Conservation (phyloP, 495 filamentous ascomycete genomes). For the Neurospora discreta region DNA sequence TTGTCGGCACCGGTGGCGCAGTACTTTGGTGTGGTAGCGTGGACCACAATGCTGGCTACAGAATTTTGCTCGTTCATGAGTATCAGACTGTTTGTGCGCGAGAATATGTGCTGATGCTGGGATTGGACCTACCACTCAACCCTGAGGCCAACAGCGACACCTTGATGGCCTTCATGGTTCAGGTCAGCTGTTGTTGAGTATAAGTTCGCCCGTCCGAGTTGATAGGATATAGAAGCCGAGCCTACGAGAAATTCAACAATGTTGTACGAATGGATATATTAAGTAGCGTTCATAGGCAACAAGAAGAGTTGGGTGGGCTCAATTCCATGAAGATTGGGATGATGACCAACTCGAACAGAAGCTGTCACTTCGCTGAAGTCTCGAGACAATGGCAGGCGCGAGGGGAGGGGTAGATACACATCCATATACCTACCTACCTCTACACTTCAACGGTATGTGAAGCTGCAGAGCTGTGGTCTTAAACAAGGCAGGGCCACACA, state of each 20-base stretch:
- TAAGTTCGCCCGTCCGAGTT: background rate
- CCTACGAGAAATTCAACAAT: background rate
- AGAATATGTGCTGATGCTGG: background rate
- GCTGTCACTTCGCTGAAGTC: background rate
- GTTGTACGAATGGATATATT: background rate
- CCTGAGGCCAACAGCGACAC: conserved; percentile 4
- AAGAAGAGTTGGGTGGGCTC: background rate
- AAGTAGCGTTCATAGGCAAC: background rate
- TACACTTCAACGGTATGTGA: background rate
- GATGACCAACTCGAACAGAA: background rate
- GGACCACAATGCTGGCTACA: background rate
- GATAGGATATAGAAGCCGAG: background rate
- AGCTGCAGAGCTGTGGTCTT: background rate
- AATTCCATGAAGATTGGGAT: background rate
- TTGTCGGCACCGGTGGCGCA: conserved; percentile 16
- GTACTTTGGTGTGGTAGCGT: conserved; percentile 8
- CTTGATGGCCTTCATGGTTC: conserved; percentile 4
- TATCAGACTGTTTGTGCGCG: background rate
- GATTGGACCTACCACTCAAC: conserved; percentile 9
- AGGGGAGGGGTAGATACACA: background rate
- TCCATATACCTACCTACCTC: background rate
- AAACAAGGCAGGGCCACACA: background rate
- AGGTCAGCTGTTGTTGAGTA: background rate
- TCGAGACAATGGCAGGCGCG: background rate
- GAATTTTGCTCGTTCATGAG: background rate